phyloP scores from a whole-genome alignment of 2,329 filamentous ascomycete species.

The Trichoderma sp. region DNA sequence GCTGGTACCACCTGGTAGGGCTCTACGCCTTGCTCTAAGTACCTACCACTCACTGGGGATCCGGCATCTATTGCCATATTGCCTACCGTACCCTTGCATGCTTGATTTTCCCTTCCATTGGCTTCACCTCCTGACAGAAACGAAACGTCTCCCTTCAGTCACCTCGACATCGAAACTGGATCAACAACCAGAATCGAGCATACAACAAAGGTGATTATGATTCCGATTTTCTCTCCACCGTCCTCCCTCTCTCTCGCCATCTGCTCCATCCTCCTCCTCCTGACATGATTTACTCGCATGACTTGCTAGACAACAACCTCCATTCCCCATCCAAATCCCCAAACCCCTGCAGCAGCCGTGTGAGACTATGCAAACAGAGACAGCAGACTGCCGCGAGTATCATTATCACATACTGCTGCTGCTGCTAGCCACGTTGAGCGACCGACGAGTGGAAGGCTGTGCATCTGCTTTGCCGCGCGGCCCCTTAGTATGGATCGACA shows the following conservation, averaged over 20 bases:
- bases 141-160: background rate
- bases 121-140: background rate
- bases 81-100: background rate
- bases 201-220: background rate
- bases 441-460: background rate
- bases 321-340: background rate
- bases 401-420: background rate
- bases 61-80: too few relatives aligned
- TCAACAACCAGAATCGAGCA: background rate
- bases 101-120: background rate
- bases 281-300: background rate
- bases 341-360: background rate
- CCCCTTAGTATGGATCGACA: background rate
- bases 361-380: background rate
- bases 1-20: background rate
- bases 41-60: too few relatives aligned
- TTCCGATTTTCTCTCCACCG: background rate
- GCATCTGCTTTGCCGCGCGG: constrained; percentile 20
- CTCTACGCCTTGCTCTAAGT: background rate
- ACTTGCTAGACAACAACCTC: background rate
- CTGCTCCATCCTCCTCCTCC: background rate
- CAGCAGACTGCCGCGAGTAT: background rate
- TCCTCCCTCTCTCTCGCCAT: background rate
- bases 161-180: background rate
- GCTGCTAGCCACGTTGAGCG: background rate